phyloP scores from a whole-genome alignment of 2,329 filamentous ascomycete genomes.

The Arthroderma sp. region DNA sequence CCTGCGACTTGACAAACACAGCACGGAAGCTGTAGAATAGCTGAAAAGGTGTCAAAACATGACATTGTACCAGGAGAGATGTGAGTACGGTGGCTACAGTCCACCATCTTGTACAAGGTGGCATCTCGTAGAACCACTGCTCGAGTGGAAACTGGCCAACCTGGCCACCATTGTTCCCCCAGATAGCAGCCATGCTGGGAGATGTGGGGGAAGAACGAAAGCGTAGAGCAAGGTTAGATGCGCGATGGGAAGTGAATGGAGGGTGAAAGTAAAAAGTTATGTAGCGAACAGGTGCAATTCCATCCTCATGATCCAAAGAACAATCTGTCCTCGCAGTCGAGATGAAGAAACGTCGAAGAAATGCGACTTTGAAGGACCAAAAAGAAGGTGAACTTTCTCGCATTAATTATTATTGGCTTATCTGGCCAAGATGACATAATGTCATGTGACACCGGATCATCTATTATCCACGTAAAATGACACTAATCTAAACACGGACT shows the following conservation, averaged over 20 bases:
- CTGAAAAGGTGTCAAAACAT: constrained; percentile 84
- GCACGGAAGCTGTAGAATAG: constrained; percentile 92
- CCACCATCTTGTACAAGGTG: constrained; percentile 91
- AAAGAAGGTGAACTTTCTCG: constrained; percentile 2
- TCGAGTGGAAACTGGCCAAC: constrained; percentile 64
- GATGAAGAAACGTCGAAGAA: background rate
- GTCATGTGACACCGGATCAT: background rate
- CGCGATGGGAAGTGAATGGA: background rate
- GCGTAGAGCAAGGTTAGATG: background rate
- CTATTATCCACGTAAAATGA: background rate
- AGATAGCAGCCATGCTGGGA: constrained; percentile 28
- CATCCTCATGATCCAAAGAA: background rate
- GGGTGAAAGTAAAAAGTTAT: background rate
- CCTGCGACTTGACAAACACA: constrained; percentile 85
- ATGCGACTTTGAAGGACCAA: constrained; percentile 1
- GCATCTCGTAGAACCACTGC: constrained; percentile 99
- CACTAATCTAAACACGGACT: background rate
- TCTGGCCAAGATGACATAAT: constrained; percentile 5
- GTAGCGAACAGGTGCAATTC: background rate
- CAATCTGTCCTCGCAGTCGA: background rate
- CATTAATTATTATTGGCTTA: background rate
- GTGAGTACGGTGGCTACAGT: constrained; percentile 82
- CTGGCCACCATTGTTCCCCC: constrained; percentile 30
- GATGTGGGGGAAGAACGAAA: no score
- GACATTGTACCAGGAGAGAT: constrained; percentile 81